Evolutionary conservation across 2,329 filamentous ascomycete species (phyloP).

Genomic region (Colletotrichum coccodes): DNA sequence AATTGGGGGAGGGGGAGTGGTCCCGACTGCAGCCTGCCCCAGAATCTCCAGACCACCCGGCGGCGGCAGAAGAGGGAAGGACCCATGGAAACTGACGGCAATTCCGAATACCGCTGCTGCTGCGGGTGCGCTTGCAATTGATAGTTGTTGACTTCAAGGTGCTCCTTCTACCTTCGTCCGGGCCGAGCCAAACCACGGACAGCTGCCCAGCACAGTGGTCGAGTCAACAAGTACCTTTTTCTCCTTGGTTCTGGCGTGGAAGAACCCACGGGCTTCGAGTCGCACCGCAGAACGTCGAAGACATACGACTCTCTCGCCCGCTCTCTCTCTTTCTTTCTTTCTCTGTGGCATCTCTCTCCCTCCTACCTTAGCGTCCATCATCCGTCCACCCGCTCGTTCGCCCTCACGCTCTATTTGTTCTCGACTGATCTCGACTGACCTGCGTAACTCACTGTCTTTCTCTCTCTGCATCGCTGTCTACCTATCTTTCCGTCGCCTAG

Average conservation of each 20-base stretch:
- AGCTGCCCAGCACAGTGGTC: slow-evolving; percentile 2
- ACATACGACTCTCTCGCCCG: not conserved
- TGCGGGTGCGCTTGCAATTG: not conserved
- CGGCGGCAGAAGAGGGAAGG: not conserved
- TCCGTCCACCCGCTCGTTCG: not conserved
- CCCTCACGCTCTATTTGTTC: not conserved
- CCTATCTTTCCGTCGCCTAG: slow-evolving; percentile 7
- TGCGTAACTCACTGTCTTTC: not conserved
- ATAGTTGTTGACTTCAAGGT: not conserved
- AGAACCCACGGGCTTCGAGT: slow-evolving; percentile 7
- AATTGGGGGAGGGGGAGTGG: not conserved
- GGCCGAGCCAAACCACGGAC: slow-evolving; percentile 1
- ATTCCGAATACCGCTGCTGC: not conserved
- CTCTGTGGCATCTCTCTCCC: not conserved
- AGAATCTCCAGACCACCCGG: slow-evolving; percentile 5
- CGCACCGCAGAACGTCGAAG: not conserved
- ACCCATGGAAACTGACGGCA: not conserved
- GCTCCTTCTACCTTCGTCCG: not conserved
- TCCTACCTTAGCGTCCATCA: not conserved
- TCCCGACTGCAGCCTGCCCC: slow-evolving; percentile 1
- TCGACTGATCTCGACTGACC: not conserved
- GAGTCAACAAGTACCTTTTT: not conserved
- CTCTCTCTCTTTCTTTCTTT: not conserved
- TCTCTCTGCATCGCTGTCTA: not conserved
- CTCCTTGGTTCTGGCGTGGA: not conserved